Evolutionary conservation across 495 filamentous ascomycete genomes (phyloP).

Genomic region (Cercophora newfieldiana): DNA sequence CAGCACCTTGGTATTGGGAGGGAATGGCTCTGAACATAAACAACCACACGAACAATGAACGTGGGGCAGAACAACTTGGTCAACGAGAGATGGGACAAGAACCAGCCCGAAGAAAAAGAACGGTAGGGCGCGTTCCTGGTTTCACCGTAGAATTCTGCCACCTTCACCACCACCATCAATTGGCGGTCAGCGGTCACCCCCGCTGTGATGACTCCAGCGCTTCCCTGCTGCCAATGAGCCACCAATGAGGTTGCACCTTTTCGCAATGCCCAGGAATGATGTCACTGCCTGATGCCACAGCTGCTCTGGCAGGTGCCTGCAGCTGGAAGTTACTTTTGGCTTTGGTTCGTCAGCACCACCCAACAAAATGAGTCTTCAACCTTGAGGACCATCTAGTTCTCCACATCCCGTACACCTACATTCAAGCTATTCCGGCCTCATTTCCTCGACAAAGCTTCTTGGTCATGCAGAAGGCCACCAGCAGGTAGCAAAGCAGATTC

Average conservation of each 20-base stretch:
- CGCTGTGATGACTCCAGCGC: neutral
- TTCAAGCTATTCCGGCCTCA: too few relatives aligned
- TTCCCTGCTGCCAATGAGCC: neutral
- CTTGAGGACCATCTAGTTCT: too few relatives aligned
- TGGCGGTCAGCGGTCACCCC: neutral
- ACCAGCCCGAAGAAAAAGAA: neutral
- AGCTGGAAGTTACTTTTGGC: too few relatives aligned
- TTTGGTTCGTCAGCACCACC: too few relatives aligned
- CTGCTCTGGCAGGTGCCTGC: too few relatives aligned
- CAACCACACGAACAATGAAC: neutral
- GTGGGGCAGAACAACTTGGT: neutral
- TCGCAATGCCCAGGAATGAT: neutral
- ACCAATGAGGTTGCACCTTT: too few relatives aligned
- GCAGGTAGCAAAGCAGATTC: too few relatives aligned
- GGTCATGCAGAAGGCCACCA: too few relatives aligned
- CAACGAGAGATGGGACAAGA: neutral
- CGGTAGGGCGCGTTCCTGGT: neutral
- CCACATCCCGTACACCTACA: too few relatives aligned
- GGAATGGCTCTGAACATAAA: neutral
- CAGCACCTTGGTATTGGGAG: neutral
- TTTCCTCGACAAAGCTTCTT: too few relatives aligned
- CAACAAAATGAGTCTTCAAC: too few relatives aligned
- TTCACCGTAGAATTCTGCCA: slow-evolving; percentile 2
- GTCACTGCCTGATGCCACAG: neutral
- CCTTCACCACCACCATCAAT: neutral